Base-by-base conservation (phyloP, 495 filamentous ascomycete genomes). In the Tetracladium setigerum region DNA sequence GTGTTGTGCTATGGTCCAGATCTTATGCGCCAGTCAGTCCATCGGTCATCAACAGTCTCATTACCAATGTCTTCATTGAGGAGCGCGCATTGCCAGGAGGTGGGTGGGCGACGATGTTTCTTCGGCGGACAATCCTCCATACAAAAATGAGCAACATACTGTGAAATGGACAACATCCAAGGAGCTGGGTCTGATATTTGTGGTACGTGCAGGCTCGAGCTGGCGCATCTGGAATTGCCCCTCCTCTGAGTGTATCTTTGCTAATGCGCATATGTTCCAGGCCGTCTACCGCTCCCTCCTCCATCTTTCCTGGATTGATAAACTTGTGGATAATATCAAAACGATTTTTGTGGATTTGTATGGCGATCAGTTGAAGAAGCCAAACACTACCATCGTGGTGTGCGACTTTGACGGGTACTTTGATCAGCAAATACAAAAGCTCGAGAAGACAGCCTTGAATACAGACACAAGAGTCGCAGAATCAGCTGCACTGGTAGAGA, bases 31-130 rank as follows among this genome's bases (percentile, higher is more conserved):
- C 86, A 0, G 79, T 95, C 56, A 86, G 79, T 59, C 71, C 86
- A 16, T 83, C 84, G 55, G 71, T 97, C 39, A 80, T 98, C 69
- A 95, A 98, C 69, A 84, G 83, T 69, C 84, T 97, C 64, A 94
- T 98, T 70, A 80, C 80, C 62, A 89, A 97, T 64, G 84, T 96
- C 61, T 91, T 98, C 69, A 95, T 98, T 61, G 94, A 97, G 67
- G 92, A 96, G 65, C 82, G 81, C 60, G 82, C 84, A 31, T 73
- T 74, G 44, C 73, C 83, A 32, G 76, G 77, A 40, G 70, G 68
- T 33, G 74, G 70, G 53, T 73, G 48, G 77, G 76, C 50, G 74
- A 77, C 40, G 72, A 79, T 60, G 62, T 66, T 15, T 73, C 78
- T 33, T 74, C 78, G 4, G 66, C 77, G 4, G 62, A 64, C 35